Evolutionary conservation across 2,329 filamentous ascomycete genomes (phyloP).

Genomic region (Colletotrichum neosansevieriae): DNA sequence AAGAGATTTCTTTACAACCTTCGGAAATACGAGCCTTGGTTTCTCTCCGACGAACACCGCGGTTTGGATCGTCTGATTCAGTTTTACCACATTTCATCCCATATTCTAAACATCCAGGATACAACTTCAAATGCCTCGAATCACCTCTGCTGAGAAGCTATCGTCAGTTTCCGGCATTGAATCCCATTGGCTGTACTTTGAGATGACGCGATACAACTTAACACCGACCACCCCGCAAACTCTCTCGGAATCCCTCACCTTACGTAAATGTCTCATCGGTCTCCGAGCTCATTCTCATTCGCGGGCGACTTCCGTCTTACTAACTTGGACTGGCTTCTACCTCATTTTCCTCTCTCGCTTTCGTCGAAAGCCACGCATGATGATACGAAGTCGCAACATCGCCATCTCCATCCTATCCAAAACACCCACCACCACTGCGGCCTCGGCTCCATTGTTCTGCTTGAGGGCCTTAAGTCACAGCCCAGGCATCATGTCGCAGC

Average conservation of each 20-base stretch:
- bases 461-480: not conserved
- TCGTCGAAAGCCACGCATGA: not conserved
- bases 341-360: too few species aligned
- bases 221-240: constrained; percentile 16
- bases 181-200: not conserved
- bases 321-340: too few species aligned
- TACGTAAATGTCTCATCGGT: constrained; percentile 29
- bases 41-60: too few species aligned
- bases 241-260: constrained; percentile 22
- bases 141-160: not conserved
- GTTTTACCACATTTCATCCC: too few species aligned
- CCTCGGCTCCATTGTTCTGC: not conserved
- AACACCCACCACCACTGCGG: not conserved
- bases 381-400: constrained; percentile 2
- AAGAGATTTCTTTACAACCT: too few species aligned
- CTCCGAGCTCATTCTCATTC: constrained; percentile 8
- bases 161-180: not conserved
- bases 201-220: constrained; percentile 10
- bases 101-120: too few species aligned
- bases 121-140: too few species aligned
- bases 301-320: not conserved
- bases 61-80: too few species aligned
- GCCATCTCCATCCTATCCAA: not conserved
- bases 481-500: constrained; percentile 18
- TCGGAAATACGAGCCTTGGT: too few species aligned